These are phyloP conservation scores for Aspergillus floridensis DNA, from an alignment of 2,329 filamentous ascomycete species.

Conservation along the genomic window DNA sequence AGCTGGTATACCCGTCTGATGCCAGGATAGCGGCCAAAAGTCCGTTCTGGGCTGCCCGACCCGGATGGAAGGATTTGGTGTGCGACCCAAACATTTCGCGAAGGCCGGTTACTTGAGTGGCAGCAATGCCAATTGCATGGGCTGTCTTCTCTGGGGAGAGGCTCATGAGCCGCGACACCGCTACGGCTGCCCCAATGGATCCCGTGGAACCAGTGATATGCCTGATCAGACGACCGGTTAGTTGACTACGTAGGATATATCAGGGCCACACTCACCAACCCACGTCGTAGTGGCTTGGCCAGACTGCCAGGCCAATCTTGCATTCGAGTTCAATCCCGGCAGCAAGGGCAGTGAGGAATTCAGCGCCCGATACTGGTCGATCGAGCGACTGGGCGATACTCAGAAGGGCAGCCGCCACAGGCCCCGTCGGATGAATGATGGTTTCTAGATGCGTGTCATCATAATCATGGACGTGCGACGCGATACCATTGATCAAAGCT, in stretches of 20 bases:
- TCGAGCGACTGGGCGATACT: slow-evolving; percentile 39
- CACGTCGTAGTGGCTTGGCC: slow-evolving; percentile 54
- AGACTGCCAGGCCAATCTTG: slow-evolving; percentile 53
- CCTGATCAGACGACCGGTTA: slow-evolving; percentile 9
- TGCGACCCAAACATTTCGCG: slow-evolving; percentile 57
- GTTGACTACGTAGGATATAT: neutral
- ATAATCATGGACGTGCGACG: slow-evolving; percentile 57
- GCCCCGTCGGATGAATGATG: slow-evolving; percentile 56
- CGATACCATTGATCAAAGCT: slow-evolving; percentile 55
- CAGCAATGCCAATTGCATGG: slow-evolving; percentile 54
- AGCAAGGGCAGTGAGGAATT: slow-evolving; percentile 53
- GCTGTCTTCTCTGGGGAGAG: slow-evolving; percentile 42
- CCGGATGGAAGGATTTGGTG: slow-evolving; percentile 56
- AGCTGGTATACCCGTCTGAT: slow-evolving; percentile 50
- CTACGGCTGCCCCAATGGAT: slow-evolving; percentile 54
- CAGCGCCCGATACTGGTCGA: slow-evolving; percentile 40
- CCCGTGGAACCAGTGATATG: slow-evolving; percentile 56
- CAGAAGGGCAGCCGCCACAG: slow-evolving; percentile 51
- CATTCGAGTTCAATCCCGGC: slow-evolving; percentile 54
- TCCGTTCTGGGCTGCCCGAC: slow-evolving; percentile 53
- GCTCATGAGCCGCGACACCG: slow-evolving; percentile 49
- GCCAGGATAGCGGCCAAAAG: slow-evolving; percentile 50
- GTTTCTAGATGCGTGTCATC: slow-evolving; percentile 57
- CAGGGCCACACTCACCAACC: slow-evolving; percentile 42
- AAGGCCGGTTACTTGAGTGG: slow-evolving; percentile 54